Evolutionary conservation across 441 rosid genomes (phyloP), one percentile per base, ranked within the genome.

Genomic region (Mallotus repandus): DNA sequence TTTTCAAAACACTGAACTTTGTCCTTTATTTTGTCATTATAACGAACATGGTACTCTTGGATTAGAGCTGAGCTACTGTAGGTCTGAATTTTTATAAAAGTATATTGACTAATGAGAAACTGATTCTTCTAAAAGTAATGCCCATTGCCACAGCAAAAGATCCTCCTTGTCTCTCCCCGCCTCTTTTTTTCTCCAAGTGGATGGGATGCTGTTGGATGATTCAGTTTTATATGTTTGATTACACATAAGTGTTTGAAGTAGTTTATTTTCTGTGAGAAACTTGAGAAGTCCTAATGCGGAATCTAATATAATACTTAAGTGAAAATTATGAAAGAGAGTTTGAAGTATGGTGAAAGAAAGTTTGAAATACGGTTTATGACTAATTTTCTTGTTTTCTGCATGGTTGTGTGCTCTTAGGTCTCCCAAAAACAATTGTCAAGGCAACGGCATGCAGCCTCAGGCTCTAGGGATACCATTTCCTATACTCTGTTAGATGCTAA

Each of bases 401-500:
- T 81, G 22, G 69, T 57, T 63, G 41, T 71, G 56, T 72, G 69
- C 32, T 80, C 73, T 29, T 77, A 95, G 99, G 89, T 95, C 56
- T 93, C 99, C 6, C 88, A 86, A 71, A 91, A 87, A 78, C 81
- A 98, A 19, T 74, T 89, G 29, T 88, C 95, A 71, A 84, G 99
- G 84, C 78, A 85, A 72, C 86, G 67, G 81, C 84, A 72, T 62
- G 50, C 80, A 25, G 85, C 79, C 66, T 75, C 76, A 0, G 81
- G 84, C 53, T 78, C 82, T 21, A 82, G 79, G 74, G 84, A 87
- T 60, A 66, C 93, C 1, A 62, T 93, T 57, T 87, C 96, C 8
- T 95, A 91, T 62, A 70, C 82, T 0, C 88, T 93, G 19, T 60
- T 95, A 4, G 99, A 93, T 69, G 96, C 87, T 29, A 72, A 81